phyloP scores from a whole-genome alignment of 2,329 filamentous ascomycete species.

The Rachicladosporium sp. region DNA sequence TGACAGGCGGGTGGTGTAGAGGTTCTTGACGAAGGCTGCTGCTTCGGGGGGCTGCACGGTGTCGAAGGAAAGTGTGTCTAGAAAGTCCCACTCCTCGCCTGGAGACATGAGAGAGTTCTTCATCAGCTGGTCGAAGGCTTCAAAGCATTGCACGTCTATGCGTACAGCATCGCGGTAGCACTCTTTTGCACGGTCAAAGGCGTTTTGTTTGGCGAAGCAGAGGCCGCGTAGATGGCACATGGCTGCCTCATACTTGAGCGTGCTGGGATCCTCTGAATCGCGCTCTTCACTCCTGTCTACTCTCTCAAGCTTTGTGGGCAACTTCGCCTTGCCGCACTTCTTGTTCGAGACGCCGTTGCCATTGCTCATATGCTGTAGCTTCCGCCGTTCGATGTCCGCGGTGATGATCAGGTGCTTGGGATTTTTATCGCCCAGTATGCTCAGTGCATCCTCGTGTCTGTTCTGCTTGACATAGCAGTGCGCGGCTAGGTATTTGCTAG shows the following conservation, averaged over 20 bases:
- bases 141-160: constrained; percentile 96
- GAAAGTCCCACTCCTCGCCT: constrained; percentile 78
- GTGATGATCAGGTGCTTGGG: constrained; percentile 75
- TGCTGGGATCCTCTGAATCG: constrained; percentile 57
- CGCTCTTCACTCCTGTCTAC: constrained; percentile 48
- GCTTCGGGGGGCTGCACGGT: constrained; percentile 72
- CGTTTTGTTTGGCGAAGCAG: constrained; percentile 93
- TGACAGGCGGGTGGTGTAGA: constrained; percentile 88
- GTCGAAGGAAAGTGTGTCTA: constrained; percentile 84
- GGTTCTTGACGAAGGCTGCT: constrained; percentile 84
- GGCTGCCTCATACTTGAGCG: constrained; percentile 79
- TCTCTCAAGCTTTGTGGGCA: constrained; percentile 34
- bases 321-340: constrained; percentile 27
- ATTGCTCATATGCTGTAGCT: constrained; percentile 53
- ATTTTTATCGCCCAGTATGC: constrained; percentile 79
- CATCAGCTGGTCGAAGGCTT: constrained; percentile 96
- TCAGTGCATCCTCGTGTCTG: constrained; percentile 78
- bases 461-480: constrained; percentile 91
- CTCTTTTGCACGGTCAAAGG: constrained; percentile 92
- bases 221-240: constrained; percentile 94
- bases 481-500: constrained; percentile 83
- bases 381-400: constrained; percentile 52
- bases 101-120: constrained; percentile 86
- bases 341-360: constrained; percentile 29
- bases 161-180: constrained; percentile 96